Percentiles rank a stretch among this genome's conserved stretches.
These are phyloP conservation scores for Puccinia coronata DNA, from an alignment of 1,284 basidiomycete species.

Conservation along the genomic window DNA sequence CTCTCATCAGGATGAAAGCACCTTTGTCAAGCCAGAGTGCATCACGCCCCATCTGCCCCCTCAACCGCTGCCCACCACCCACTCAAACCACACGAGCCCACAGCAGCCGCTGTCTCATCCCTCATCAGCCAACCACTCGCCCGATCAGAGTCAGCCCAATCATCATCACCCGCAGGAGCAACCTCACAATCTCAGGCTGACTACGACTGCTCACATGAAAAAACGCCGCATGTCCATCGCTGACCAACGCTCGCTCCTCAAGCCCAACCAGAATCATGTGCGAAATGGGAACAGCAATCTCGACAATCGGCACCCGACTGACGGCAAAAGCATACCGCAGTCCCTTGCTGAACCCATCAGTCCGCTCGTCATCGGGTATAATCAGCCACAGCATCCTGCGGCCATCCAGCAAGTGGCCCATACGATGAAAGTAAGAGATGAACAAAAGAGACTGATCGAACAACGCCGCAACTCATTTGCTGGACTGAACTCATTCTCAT, in stretches of 20 bases:
- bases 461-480: constrained; percentile 47
- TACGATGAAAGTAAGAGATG: constrained; percentile 42
- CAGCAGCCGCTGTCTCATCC: neutral
- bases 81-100: neutral
- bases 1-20: neutral
- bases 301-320: neutral
- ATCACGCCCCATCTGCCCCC: constrained; percentile 35
- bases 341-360: constrained; percentile 21
- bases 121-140: neutral
- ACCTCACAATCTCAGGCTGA: too few relatives aligned
- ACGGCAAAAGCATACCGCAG: neutral
- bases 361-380: constrained; percentile 39
- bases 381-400: constrained; percentile 1
- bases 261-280: neutral
- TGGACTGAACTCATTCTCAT: constrained; percentile 26
- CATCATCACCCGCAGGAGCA: neutral
- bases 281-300: too few relatives aligned
- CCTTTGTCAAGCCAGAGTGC: constrained; percentile 39
- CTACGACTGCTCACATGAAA: constrained; percentile 28
- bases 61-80: neutral
- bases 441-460: constrained; percentile 45
- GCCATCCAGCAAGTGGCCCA: constrained; percentile 38
- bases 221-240: constrained; percentile 28
- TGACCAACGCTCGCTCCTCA: constrained; percentile 12
- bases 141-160: too few relatives aligned